Conservation (phyloP, 148 eudicot genomes). For the Silene latifolia region DNA sequence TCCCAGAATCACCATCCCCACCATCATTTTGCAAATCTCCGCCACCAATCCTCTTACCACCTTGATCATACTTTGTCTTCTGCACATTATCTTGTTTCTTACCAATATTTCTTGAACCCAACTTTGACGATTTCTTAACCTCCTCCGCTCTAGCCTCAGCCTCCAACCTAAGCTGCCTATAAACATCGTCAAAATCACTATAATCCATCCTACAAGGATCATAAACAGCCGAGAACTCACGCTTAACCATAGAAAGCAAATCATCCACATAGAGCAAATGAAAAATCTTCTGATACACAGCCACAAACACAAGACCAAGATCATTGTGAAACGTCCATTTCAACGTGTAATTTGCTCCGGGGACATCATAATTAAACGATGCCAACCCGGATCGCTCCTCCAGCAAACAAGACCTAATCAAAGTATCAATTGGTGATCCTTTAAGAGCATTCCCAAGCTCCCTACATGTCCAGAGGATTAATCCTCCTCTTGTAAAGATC, state of each 20-base stretch:
- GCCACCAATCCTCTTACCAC: slow-evolving; percentile 59
- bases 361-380: slow-evolving; percentile 72
- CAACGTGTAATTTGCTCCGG: slow-evolving; percentile 79
- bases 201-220: slow-evolving; percentile 72
- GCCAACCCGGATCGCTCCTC: slow-evolving; percentile 92
- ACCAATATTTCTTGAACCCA: slow-evolving; percentile 42
- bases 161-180: slow-evolving; percentile 82
- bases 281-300: slow-evolving; percentile 83
- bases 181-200: slow-evolving; percentile 68
- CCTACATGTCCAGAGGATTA: slow-evolving; percentile 94
- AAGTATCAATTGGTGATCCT: slow-evolving; percentile 90
- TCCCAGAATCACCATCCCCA: slow-evolving; percentile 44
- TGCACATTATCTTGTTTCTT: slow-evolving; percentile 64
- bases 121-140: slow-evolving; percentile 66
- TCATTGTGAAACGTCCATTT: slow-evolving; percentile 98
- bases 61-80: slow-evolving; percentile 53
- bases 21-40: slow-evolving; percentile 51
- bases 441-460: slow-evolving; percentile 84
- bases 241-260: slow-evolving; percentile 82
- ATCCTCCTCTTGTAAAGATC: slow-evolving; percentile 95
- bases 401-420: slow-evolving; percentile 88
- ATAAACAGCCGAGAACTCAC: slow-evolving; percentile 71
- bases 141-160: slow-evolving; percentile 95
- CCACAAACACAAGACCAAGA: slow-evolving; percentile 93
- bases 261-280: slow-evolving; percentile 93